Conservation (phyloP, 2,329 filamentous ascomycete genomes). For the Alternaria burnsii region DNA sequence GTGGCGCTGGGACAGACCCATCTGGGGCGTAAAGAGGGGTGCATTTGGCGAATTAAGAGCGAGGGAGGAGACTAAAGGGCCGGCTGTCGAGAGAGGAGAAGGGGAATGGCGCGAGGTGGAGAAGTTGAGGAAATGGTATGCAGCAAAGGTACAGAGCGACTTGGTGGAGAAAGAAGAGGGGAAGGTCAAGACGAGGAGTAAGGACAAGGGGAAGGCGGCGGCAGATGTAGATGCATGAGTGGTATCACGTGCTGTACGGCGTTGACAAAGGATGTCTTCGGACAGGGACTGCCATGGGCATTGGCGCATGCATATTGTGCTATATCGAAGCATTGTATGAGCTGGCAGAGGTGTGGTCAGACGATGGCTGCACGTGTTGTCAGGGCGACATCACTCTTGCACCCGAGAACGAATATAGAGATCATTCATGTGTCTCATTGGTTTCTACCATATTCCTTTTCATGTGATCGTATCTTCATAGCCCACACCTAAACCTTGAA, state of each 20-base stretch:
- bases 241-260: not conserved
- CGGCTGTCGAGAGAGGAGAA: conserved; percentile 56
- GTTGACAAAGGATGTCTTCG: not conserved
- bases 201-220: conserved; percentile 17
- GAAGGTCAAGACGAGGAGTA: conserved; percentile 23
- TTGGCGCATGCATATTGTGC: not conserved
- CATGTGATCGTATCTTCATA: conserved; percentile 31
- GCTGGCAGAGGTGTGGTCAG: not conserved
- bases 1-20: conserved; percentile 51
- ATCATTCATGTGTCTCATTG: conserved; percentile 38
- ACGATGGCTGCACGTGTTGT: not conserved
- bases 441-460: conserved; percentile 27
- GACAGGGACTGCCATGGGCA: not conserved
- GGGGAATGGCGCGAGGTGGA: conserved; percentile 55
- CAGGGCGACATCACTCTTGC: conserved; percentile 13
- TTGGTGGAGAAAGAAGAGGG: conserved; percentile 27
- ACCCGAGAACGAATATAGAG: conserved; percentile 11
- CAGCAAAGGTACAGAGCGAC: conserved; percentile 20
- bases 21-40: conserved; percentile 39
- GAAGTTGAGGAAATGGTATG: conserved; percentile 54
- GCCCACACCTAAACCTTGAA: conserved; percentile 6
- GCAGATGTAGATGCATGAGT: not conserved
- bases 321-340: not conserved
- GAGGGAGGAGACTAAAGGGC: conserved; percentile 57
- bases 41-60: conserved; percentile 40